Base-by-base conservation (phyloP, 2,329 filamentous ascomycete species). In the Stagonosporopsis rhizophila region DNA sequence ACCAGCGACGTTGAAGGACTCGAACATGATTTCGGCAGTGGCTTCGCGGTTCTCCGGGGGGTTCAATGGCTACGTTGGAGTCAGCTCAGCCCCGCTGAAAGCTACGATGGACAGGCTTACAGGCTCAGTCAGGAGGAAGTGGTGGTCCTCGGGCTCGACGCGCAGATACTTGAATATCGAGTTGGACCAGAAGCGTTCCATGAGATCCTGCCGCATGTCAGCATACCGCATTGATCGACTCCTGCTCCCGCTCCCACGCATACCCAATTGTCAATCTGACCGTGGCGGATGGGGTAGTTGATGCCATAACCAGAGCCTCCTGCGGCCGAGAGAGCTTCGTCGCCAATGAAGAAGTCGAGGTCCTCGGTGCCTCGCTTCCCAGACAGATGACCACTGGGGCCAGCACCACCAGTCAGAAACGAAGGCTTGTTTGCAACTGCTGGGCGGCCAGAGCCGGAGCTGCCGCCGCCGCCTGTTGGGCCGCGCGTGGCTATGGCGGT, bases 101-200 rank as follows among this genome's bases (percentile, higher is more conserved):
- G 1, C 7, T 7, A 11, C 22, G 2, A 3, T 14, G 68, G 28
- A 52, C 19, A 6, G 32, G 66, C 88, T 75, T 85, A 96, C 93
- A 58, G 95, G 95, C 77, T 99, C 95, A 59, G 95, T 99, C 58
- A 99, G 87, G 61, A 99, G 87, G 79, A 99, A 99, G 82, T 96
- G 93, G 79, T 99, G 95, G 76, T 99, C 95, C 80, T 99, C 95
- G 27, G 95, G 95, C 80, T 99, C 95, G 66, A 99, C 95, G 70
- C 95, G 88, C 49, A 99, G 85, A 75, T 99, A 99, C 78, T 99
- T 99, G 87, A 99, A 99, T 80, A 99, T 99, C 62, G 95, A 99
- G 82, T 98, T 98, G 66, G 96, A 98, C 95, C 95, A 99, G 82
- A 98, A 99, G 62, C 95, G 89, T 79, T 99, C 95, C 95, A 99